Conservation (phyloP, 495 filamentous ascomycete genomes). For the Paragyromitra xinjiangensis region DNA sequence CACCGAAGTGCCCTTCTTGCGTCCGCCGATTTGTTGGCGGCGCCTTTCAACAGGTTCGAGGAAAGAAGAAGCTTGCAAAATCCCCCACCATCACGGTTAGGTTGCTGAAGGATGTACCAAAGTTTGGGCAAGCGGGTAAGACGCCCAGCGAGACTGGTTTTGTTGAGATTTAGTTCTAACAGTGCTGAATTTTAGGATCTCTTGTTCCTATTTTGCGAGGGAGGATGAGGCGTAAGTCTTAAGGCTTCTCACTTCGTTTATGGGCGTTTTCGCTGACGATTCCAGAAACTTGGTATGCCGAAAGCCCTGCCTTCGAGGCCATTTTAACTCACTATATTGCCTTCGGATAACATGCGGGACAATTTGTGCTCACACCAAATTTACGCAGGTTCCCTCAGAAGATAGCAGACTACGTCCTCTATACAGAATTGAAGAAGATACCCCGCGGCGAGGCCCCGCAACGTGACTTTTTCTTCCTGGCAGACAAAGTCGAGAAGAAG, state of each 20-base stretch:
- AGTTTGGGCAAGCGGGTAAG: constrained; percentile 69
- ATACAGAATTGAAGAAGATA: constrained; percentile 60
- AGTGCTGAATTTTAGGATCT: constrained; percentile 59
- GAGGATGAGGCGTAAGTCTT: constrained; percentile 63
- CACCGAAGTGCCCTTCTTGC: constrained; percentile 51
- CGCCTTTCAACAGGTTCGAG: constrained; percentile 63
- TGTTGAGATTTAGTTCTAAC: constrained; percentile 18
- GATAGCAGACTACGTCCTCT: constrained; percentile 66
- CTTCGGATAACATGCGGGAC: not conserved
- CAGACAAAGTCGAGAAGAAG: constrained; percentile 42
- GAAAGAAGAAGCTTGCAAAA: constrained; percentile 66
- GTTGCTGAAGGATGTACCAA: constrained; percentile 67
- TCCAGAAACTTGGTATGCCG: constrained; percentile 42
- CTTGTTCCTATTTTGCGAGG: constrained; percentile 66
- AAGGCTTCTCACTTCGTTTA: not conserved
- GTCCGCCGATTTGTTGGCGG: constrained; percentile 46
- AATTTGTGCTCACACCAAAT: constrained; percentile 11
- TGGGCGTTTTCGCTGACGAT: constrained; percentile 29
- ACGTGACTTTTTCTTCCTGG: constrained; percentile 63
- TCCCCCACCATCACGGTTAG: constrained; percentile 66
- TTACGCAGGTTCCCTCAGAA: constrained; percentile 63
- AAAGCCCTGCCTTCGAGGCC: not conserved
- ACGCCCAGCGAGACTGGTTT: not conserved
- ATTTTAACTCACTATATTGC: not conserved
- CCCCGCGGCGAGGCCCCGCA: constrained; percentile 60